Conservation (phyloP, 176 grass and related monocot species). For the barley (Hordeum vulgare) region MorexV3_pseudomolecules_assembly NC_058518.1:298286733-298287232, state of each 20-base stretch:
- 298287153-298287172: not conserved
- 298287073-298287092: no score
- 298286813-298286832: constrained; percentile 27
- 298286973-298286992: constrained; percentile 88
- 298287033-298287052: not conserved
- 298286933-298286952: constrained; percentile 60
- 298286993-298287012: constrained; percentile 86
- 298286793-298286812: not conserved
- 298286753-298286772: no score
- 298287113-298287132: not conserved
- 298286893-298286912: constrained; percentile 49
- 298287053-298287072: no score
- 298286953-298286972: constrained; percentile 46
- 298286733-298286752: not conserved
- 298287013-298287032: constrained; percentile 6
- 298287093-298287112: no score
- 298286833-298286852: constrained; percentile 62
- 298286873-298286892: constrained; percentile 53
- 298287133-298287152: not conserved
- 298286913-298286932: constrained; percentile 47
- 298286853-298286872: constrained; percentile 81
- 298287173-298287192: constrained; percentile 8
- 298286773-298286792: not conserved
- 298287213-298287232: constrained; percentile 75
- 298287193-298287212: constrained; percentile 84